Percentiles rank a stretch among this genome's conserved stretches.
These are phyloP conservation scores for Pyrenophora tritici-repentis DNA, from an alignment of 2,329 filamentous ascomycete species.

Conservation along the genomic window DNA sequence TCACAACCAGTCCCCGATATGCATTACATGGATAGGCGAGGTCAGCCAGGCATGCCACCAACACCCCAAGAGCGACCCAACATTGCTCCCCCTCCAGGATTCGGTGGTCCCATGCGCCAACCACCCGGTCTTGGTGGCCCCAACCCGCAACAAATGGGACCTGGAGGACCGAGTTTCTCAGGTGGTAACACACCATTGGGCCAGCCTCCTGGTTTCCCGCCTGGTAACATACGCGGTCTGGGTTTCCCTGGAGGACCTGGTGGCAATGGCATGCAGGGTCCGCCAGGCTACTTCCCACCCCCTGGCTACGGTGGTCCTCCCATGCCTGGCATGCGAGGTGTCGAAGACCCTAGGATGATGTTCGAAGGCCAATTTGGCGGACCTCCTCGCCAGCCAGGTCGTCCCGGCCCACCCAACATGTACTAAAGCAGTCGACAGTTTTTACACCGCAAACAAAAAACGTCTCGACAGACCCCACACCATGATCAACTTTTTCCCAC, in stretches of 20 bases:
- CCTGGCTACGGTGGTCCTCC: slow-evolving; percentile 41
- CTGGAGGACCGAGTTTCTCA: slow-evolving; percentile 41
- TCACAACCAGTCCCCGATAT: slow-evolving; percentile 46
- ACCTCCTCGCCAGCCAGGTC: slow-evolving; percentile 34
- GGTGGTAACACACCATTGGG: slow-evolving; percentile 47
- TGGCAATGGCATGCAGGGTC: slow-evolving; percentile 41
- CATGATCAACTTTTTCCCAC: slow-evolving; percentile 1
- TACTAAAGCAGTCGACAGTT: slow-evolving; percentile 22
- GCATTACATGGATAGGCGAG: slow-evolving; percentile 40
- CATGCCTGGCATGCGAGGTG: slow-evolving; percentile 38
- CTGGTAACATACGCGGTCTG: slow-evolving; percentile 37
- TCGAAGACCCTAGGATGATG: slow-evolving; percentile 45
- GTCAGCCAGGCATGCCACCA: slow-evolving; percentile 44
- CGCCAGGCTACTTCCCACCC: slow-evolving; percentile 44
- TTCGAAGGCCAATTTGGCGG: slow-evolving; percentile 44
- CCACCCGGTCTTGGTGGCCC: slow-evolving; percentile 43
- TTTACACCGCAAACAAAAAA: too few relatives aligned
- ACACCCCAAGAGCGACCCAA: slow-evolving; percentile 44
- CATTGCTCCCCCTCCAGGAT: slow-evolving; percentile 45
- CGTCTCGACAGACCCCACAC: background rate
- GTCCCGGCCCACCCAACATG: slow-evolving; percentile 41
- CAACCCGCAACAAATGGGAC: slow-evolving; percentile 38
- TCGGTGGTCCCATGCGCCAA: slow-evolving; percentile 44
- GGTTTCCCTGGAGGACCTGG: slow-evolving; percentile 37
- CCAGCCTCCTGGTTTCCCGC: slow-evolving; percentile 44